phyloP scores from a whole-genome alignment of 1,284 basidiomycete species.

The Ceratobasidium sp. region DNA sequence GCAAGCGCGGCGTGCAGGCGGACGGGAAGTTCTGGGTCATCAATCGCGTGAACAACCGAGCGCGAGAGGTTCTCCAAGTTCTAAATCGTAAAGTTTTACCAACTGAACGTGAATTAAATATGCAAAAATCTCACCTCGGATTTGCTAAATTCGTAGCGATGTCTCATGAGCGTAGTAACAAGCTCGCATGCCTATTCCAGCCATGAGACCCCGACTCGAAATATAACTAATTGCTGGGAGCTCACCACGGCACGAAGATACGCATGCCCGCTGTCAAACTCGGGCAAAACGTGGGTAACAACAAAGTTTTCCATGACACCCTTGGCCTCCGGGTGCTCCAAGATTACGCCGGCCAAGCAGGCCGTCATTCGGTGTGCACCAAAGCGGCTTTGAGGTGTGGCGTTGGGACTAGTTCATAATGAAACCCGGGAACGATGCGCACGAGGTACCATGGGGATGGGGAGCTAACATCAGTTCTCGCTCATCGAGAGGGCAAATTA shows the following conservation, averaged over 20 bases:
- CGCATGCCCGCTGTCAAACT: conserved; percentile 67
- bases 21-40: conserved; percentile 82
- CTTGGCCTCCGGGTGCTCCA: conserved; percentile 79
- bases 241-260: conserved; percentile 78
- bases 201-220: conserved; percentile 34
- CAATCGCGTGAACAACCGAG: conserved; percentile 65
- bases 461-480: not conserved
- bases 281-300: conserved; percentile 72
- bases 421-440: not conserved
- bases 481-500: not conserved
- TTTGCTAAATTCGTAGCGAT: conserved; percentile 68
- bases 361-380: conserved; percentile 83
- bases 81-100: conserved; percentile 51
- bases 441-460: not conserved
- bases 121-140: conserved; percentile 60
- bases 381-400: conserved; percentile 69
- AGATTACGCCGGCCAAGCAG: conserved; percentile 74
- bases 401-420: conserved; percentile 44
- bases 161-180: conserved; percentile 72
- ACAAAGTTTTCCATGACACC: conserved; percentile 78
- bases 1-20: conserved; percentile 84
- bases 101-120: conserved; percentile 7
- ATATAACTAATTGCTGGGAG: conserved; percentile 42
- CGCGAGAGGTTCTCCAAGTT: conserved; percentile 68
- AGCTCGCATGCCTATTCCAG: conserved; percentile 78